Conservation (phyloP, 805 yeast species). For the Allodekkera sacchari region DNA sequence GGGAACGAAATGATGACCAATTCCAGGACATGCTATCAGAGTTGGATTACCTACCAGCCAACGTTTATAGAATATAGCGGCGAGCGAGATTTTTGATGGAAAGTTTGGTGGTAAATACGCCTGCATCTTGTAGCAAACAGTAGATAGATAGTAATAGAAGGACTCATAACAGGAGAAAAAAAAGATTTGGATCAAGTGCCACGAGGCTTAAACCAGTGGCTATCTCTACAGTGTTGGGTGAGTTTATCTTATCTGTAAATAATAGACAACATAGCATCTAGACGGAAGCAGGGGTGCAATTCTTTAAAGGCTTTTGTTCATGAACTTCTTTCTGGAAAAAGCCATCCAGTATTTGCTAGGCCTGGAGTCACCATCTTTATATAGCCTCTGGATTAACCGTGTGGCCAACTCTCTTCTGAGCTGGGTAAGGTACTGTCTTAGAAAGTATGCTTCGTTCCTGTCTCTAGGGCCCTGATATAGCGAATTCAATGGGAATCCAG, state of each 20-base stretch:
- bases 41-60: conserved; percentile 59
- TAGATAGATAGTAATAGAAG: not conserved
- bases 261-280: no score
- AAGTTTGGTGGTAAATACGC: not conserved
- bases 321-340: conserved; percentile 87
- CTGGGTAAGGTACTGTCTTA: conserved; percentile 78
- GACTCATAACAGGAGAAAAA: no score
- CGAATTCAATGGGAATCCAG: conserved; percentile 86
- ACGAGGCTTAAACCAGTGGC: no score
- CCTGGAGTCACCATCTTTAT: conserved; percentile 42
- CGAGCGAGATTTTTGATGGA: no score
- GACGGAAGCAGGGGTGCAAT: no score
- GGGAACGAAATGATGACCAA: conserved; percentile 64
- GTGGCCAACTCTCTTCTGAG: conserved; percentile 90
- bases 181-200: no score
- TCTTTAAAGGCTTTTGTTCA: conserved; percentile 72
- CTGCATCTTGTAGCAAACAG: not conserved
- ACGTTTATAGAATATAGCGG: conserved; percentile 9
- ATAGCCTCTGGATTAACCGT: conserved; percentile 68
- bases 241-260: no score
- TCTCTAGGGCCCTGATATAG: conserved; percentile 66
- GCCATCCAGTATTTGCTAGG: conserved; percentile 97
- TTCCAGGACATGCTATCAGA: conserved; percentile 57
- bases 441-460: conserved; percentile 67
- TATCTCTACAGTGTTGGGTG: no score